Evolutionary conservation across 176 grass and related monocot species (phyloP), one percentile per base, ranked within the genome.

Genomic region (Rhynchospora pubera): DNA sequence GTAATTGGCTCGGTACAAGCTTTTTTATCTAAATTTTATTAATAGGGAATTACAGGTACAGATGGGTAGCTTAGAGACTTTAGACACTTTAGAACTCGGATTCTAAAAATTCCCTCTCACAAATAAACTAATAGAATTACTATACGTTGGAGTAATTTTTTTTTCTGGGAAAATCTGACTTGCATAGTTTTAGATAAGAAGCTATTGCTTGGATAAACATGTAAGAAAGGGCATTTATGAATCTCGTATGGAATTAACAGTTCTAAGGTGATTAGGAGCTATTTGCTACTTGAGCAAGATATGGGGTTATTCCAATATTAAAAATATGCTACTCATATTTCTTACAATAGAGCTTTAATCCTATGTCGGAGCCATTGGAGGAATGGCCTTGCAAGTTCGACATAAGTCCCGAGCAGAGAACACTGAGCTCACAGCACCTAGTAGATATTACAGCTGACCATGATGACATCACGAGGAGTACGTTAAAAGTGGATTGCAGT

Each of bases 301-400:
- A 79, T 19, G 60, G 26, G 5, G 34, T 39, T 47, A 34, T 79
- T 43, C 26, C 26, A 28, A 28, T 28, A 28, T 28, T 28, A 28
- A 5, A 12, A 74, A 51, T 85, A 28, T 72, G n/a, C 42, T 85
- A 47, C 46, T 7, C 5, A 21, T 24, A 46, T 21, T 89, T 59
- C 78, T 70, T 64, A 70, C 83, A 69, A 65, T 87, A 94, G 95
- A 91, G 89, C 85, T 98, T 93, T 65, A 93, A 91, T 91, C 92
- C 90, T 72, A 93, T 98, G 87, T 88, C 82, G 24, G 95, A 98
- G 81, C 89, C 95, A 68, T 82, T 93, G 79, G 92, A 94, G 86
- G 65, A 94, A 39, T 94, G 92, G 92, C 79, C 90, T 89, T 88
- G 76, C 72, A 93, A 93, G 84, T 91, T 93, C 79, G 89, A 93